Evolutionary conservation across 2,329 filamentous ascomycete species (phyloP), one percentile per base, ranked within the genome.

Genomic region (Talaromyces verruculosus): DNA sequence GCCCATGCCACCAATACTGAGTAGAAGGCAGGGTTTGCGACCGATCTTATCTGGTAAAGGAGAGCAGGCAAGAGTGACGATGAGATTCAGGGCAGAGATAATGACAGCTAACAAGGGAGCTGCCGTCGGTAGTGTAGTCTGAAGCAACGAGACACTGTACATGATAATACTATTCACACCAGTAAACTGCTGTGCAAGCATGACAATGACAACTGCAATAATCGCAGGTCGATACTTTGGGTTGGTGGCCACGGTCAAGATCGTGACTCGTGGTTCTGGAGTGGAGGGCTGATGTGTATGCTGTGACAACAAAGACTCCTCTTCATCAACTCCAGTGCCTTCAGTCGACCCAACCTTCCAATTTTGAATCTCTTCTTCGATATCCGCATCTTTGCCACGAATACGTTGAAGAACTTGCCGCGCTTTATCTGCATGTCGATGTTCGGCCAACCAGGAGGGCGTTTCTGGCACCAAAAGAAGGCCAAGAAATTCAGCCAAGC

Each of bases 81-180:
- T 72, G 41, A 99, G 87, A 78, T 98, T 98, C 74, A 97, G 86
- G 13, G 88, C 84, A 0, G 93, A 97, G 67, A 98, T 93, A 64
- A 91, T 80, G 67, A 98, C 94, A 64, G 94, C 96, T 62, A 99
- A 84, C 0, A 96, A 81, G 0, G 90, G 90, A 0, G 93, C 94
- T 68, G 89, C 92, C 57, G 92, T 87, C 3, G 92, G 90, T 0
- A 99, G 85, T 1, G 98, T 85, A 68, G 88, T 88, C 37, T 90
- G 88, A 15, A 99, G 85, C 0, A 99, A 87, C 0, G 91, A 93
- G 5, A 98, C 95, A 1, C 93, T 96, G 79, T 99, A 99, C 93
- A 99, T 97, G 79, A 98, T 91, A 74, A 98, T 94, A 66, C 91
- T 94, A 84, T 99, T 98, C 81, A 98, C 94, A 57, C 92, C 94